These are phyloP conservation scores for Helichrysum umbraculigerum DNA, from an alignment of 129 eudicot species.

Conservation along the genomic window DNA sequence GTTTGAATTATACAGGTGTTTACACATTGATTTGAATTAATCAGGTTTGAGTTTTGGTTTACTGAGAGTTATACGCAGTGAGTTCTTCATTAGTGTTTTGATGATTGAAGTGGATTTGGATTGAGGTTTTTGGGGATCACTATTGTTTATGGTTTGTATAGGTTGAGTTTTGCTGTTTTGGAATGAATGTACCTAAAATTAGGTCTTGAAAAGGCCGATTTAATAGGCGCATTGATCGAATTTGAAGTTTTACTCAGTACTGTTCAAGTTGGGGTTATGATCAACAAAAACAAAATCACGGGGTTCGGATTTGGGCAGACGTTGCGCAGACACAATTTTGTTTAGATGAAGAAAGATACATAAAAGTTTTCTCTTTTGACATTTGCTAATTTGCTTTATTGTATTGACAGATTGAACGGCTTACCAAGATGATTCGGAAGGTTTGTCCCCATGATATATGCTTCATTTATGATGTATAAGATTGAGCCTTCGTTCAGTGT, in stretches of 20 bases:
- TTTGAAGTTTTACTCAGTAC: neutral
- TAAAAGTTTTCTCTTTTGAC: slow-evolving; percentile 5
- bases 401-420: slow-evolving; percentile 69
- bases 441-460: slow-evolving; percentile 39
- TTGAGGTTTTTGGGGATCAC: slow-evolving; percentile 3
- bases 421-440: slow-evolving; percentile 72
- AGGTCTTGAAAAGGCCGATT: slow-evolving; percentile 3
- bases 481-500: slow-evolving; percentile 17
- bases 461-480: slow-evolving; percentile 8
- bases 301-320: neutral
- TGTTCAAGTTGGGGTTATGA: slow-evolving; percentile 1
- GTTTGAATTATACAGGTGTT: too few relatives aligned
- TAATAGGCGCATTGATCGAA: neutral
- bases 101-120: slow-evolving; percentile 20
- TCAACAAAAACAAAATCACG: neutral
- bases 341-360: too few relatives aligned
- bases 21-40: too few relatives aligned
- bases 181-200: slow-evolving; percentile 16
- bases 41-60: slow-evolving; percentile 30
- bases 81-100: slow-evolving; percentile 24
- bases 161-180: neutral
- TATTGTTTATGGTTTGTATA: slow-evolving; percentile 4
- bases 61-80: slow-evolving; percentile 15
- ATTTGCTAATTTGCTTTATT: slow-evolving; percentile 16
- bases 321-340: neutral